These are phyloP conservation scores for Colletotrichum spaethianum DNA, from an alignment of 2,329 filamentous ascomycete genomes.

Conservation along the genomic window DNA sequence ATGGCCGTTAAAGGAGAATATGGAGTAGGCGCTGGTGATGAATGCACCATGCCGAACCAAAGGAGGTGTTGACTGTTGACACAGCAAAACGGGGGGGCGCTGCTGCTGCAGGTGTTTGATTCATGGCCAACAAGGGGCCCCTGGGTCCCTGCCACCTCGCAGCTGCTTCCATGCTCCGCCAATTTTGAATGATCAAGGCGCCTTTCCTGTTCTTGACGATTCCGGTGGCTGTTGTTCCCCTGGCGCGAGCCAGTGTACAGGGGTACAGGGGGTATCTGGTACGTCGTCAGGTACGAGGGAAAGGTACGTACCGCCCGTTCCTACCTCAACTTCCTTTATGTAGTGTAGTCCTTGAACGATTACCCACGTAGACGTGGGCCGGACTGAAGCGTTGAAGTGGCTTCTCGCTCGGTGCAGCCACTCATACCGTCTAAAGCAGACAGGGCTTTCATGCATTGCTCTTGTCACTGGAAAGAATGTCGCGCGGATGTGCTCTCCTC, in stretches of 20 bases:
- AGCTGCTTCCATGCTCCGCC: slow-evolving; percentile 21
- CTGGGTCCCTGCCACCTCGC: slow-evolving; percentile 17
- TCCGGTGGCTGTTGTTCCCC: slow-evolving; percentile 38
- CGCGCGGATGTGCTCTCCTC: slow-evolving; percentile 17
- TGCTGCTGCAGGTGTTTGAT: slow-evolving; percentile 11
- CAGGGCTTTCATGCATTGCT: slow-evolving; percentile 11
- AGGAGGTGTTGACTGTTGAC: neutral
- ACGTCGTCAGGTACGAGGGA: slow-evolving; percentile 23
- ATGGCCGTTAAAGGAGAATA: slow-evolving; percentile 2
- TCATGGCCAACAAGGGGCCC: slow-evolving; percentile 21
- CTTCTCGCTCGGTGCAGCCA: slow-evolving; percentile 9
- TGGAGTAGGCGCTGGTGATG: neutral
- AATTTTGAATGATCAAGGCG: slow-evolving; percentile 37
- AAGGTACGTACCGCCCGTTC: slow-evolving; percentile 16
- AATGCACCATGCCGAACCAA: neutral
- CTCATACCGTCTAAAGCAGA: slow-evolving; percentile 18
- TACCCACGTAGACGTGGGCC: slow-evolving; percentile 12
- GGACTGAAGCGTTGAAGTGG: slow-evolving; percentile 13
- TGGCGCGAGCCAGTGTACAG: slow-evolving; percentile 19
- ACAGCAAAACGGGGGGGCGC: neutral
- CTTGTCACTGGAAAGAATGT: slow-evolving; percentile 25
- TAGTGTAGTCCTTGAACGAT: neutral
- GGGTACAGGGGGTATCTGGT: neutral
- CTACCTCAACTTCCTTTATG: slow-evolving; percentile 3
- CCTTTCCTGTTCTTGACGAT: slow-evolving; percentile 36